Evolutionary conservation across 2,329 filamentous ascomycete genomes (phyloP), one percentile per base, ranked within the genome.

Genomic region (Fusarium gaditjirri): DNA sequence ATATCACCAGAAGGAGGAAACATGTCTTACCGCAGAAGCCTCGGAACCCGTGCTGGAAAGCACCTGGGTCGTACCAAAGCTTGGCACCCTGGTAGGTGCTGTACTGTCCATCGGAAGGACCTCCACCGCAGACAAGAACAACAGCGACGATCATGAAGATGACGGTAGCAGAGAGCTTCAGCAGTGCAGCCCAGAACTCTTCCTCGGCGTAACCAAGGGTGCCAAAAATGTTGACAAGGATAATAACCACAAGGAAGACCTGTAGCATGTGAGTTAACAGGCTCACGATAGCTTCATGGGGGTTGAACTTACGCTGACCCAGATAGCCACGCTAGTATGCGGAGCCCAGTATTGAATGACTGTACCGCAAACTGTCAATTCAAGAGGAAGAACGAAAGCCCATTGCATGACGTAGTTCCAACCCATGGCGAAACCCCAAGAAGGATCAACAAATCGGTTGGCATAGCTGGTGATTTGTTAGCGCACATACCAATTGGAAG

Each of bases 1-100:
- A 1, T 3, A 12, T 4, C 2, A 16, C 4, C 3, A 1, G 3
- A 16, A 13, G 1, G 3, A 3, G 19, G 5, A 0, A 2, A 8
- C 3, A 2, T 27, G 4, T 12, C 56, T 91, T 90, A 65, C 86
- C 87, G 79, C 91, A 94, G 70, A 94, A 88, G 2, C 92, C 92
- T 70, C 92, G 91, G 83, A 94, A 94, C 33, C 92, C 92, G 75
- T 93, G 89, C 77, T 91, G 83, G 80, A 94, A 94, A 1, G 86
- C 85, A 25, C 86, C 86, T 0, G 86, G 83, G 29, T 86, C 77
- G 59, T 86, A 77, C 86, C 87, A 87, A 38, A 84, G 83, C 8
- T 84, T 82, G 2, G 84, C 84, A 19, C 88, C 86, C 75, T 81
- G 85, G 77, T 88, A 88, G 16, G 85, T 65, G 64, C 66, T 53